phyloP scores from a whole-genome alignment of 495 filamentous ascomycete species.

The Penicillium mononematosum region DNA sequence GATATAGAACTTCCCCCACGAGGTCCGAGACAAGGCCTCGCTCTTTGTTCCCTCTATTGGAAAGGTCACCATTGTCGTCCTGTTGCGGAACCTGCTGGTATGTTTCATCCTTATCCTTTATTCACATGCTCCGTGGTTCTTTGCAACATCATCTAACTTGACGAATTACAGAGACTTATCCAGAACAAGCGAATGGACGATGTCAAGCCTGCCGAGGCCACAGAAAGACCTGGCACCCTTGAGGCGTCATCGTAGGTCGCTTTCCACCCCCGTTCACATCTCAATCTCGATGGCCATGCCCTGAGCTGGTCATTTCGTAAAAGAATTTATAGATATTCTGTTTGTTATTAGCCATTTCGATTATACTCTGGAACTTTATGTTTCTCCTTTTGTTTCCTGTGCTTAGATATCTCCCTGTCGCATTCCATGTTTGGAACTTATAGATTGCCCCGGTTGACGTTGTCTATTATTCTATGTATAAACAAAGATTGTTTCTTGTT shows the following conservation, averaged over 20 bases:
- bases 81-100: conserved; percentile 86
- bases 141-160: conserved; percentile 4
- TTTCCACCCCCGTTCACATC: not conserved
- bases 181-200: conserved; percentile 49
- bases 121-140: not conserved
- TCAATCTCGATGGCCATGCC: conserved; percentile 13
- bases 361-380: conserved; percentile 15
- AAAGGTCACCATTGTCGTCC: conserved; percentile 92
- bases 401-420: conserved; percentile 4
- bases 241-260: conserved; percentile 32
- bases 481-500: not conserved
- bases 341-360: conserved; percentile 28
- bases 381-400: conserved; percentile 1
- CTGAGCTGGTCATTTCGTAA: conserved; percentile 12
- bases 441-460: not conserved
- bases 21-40: conserved; percentile 89
- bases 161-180: conserved; percentile 44
- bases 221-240: conserved; percentile 45
- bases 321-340: conserved; percentile 23
- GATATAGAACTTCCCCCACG: conserved; percentile 75
- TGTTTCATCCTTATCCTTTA: conserved; percentile 23
- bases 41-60: conserved; percentile 96
- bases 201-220: conserved; percentile 45
- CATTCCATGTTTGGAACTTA: not conserved
- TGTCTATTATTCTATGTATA: not conserved